Evolutionary conservation across 305 asterid species (phyloP).

Genomic region (Fraxinus angustifolia): DNA sequence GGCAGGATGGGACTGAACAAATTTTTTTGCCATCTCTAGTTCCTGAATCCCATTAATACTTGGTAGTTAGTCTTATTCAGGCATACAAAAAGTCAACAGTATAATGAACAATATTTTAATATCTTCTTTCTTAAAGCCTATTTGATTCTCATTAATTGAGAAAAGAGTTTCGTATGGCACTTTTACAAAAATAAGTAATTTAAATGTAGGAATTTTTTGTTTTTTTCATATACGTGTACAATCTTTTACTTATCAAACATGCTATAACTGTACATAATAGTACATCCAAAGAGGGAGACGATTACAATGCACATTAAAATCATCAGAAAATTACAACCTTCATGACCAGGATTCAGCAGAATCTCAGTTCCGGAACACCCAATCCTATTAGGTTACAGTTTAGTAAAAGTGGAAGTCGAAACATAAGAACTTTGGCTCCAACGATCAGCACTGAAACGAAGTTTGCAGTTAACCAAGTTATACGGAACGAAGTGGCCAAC

Average conservation of each 20-base stretch:
- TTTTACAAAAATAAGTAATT: too few relatives aligned
- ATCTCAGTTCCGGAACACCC: neutral
- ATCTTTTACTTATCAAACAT: neutral
- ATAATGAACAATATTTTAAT: neutral
- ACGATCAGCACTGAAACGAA: neutral
- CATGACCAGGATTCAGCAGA: neutral
- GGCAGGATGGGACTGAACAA: too few relatives aligned
- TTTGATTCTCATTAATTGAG: neutral
- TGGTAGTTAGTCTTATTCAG: neutral
- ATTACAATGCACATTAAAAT: neutral
- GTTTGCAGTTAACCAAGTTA: neutral
- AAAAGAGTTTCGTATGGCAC: neutral
- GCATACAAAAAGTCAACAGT: neutral
- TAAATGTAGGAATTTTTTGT: too few relatives aligned
- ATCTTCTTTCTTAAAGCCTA: neutral
- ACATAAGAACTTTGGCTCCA: neutral
- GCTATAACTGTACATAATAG: neutral
- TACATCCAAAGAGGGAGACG: neutral
- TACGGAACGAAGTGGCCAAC: conserved; percentile 22
- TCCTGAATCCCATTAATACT: neutral
- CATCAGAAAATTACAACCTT: neutral
- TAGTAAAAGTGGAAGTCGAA: neutral
- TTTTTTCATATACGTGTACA: too few relatives aligned
- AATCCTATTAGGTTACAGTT: neutral
- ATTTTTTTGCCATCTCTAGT: too few relatives aligned